Conservation (phyloP, 1,284 basidiomycete genomes). For the Testicularia cyperi region DNA sequence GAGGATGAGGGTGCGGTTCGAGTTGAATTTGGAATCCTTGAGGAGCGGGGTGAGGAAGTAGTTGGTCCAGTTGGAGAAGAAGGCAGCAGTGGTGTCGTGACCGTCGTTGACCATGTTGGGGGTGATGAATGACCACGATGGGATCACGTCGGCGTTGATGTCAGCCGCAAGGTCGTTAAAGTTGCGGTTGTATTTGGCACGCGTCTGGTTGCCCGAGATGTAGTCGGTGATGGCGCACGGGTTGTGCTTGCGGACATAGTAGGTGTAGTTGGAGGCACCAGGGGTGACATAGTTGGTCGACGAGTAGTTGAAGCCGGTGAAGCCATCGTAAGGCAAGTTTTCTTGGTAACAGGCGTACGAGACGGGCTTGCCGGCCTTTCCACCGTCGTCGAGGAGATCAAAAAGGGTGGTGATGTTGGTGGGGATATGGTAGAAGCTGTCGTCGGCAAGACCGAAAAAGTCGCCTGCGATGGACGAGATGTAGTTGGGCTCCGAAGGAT, state of each 20-base stretch:
- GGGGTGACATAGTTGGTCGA: conserved; percentile 64
- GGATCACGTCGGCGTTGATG: conserved; percentile 64
- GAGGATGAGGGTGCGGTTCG: conserved; percentile 65
- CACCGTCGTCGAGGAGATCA: conserved; percentile 69
- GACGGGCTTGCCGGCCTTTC: conserved; percentile 60
- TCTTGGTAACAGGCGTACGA: conserved; percentile 62
- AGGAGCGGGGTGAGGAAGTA: conserved; percentile 68
- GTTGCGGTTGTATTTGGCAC: conserved; percentile 67
- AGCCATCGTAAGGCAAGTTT: conserved; percentile 68
- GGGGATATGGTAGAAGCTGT: conserved; percentile 62
- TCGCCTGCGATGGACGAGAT: conserved; percentile 64
- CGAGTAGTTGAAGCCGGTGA: conserved; percentile 62
- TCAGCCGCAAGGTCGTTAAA: conserved; percentile 67
- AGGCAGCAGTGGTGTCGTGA: conserved; percentile 67
- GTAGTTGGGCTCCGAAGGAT: conserved; percentile 69
- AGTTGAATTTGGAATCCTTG: conserved; percentile 64
- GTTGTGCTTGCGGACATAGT: conserved; percentile 61
- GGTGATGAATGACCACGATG: conserved; percentile 70
- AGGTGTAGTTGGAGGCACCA: conserved; percentile 61
- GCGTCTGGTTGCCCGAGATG: conserved; percentile 63
- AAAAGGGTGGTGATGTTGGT: conserved; percentile 66
- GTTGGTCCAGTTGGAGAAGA: conserved; percentile 64
- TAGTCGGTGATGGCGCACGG: conserved; percentile 64
- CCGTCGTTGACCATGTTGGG: conserved; percentile 69
- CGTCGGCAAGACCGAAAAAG: conserved; percentile 67